Evolutionary conservation across 495 filamentous ascomycete species (phyloP), one percentile per base, ranked within the genome.

Genomic region (Xylaria sp.): DNA sequence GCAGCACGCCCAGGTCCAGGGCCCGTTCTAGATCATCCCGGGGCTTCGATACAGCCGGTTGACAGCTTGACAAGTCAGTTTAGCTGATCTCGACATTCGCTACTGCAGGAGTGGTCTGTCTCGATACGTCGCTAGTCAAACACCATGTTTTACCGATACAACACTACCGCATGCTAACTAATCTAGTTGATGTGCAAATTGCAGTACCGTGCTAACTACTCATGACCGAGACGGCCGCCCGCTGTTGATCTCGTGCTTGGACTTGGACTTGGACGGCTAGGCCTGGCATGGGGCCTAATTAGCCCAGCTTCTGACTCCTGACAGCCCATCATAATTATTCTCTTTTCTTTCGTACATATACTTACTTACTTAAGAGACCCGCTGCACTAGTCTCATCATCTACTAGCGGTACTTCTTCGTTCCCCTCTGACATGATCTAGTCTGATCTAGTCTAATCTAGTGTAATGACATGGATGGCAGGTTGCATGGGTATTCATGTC

Each of bases 11-110:
- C 37, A 43, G 59, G 37, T 62, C 37, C 46, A 67, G 64, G 48
- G 64, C 64, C 64, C 64, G 64, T 29, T 67, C 64, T 67, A 67
- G 64, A 67, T 55, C 62, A 6, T 31, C 44, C 43, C 29, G 52
- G 44, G 62, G 24, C 62, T 24, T 52, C 19, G 48, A 41, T 29
- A 31, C n/a, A 15, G 41, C 17, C 12, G 21, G 48, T 37, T 67
- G 64, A 67, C 64, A 67, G 64, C 64, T 67, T 55, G 64, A 26
- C 64, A 67, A 67, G 62, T 55, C 50, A 43, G 48, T 67, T 55
- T 50, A 62, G 59, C 53, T 59, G 57, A 52, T 52, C 19, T 66
- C 6, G 44, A 66, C 31, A 44, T 50, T 52, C 31, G 43, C 64
- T 55, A 43, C 64, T 67, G 64, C 64, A 53, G 64, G 64, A 53